A percentile compares a stretch with the other conserved stretches of the same genome.
phyloP scores from a whole-genome alignment of 805 yeast species.

The Hagleromyces aurorensis region DNA sequence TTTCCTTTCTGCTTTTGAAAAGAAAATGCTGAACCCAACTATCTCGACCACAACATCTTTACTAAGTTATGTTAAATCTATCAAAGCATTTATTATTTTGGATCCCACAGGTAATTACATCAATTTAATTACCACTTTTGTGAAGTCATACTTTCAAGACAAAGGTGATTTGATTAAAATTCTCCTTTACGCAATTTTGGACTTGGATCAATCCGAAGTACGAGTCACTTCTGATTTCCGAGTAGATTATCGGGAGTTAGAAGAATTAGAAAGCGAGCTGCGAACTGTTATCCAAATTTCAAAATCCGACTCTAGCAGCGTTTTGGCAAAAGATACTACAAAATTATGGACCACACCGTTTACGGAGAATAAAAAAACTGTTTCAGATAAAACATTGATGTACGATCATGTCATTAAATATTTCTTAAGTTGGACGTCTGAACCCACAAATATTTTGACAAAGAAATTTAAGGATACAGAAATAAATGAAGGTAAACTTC shows the following conservation, averaged over 20 bases:
- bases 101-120: conserved; percentile 83
- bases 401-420: conserved; percentile 16
- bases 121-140: conserved; percentile 71
- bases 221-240: conserved; percentile 1
- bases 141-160: conserved; percentile 60
- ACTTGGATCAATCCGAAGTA: conserved; percentile 24
- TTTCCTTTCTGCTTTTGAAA: conserved; percentile 17
- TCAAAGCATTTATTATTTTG: conserved; percentile 61
- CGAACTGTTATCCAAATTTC: no score
- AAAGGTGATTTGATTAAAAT: conserved; percentile 65
- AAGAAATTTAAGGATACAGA: conserved; percentile 6
- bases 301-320: no score
- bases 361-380: neutral
- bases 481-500: conserved; percentile 11
- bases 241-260: neutral
- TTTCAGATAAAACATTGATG: conserved; percentile 1
- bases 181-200: conserved; percentile 65
- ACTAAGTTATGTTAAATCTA: conserved; percentile 58
- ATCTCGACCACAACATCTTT: conserved; percentile 69
- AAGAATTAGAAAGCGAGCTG: no score
- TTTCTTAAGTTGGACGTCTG: conserved; percentile 25
- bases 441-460: conserved; percentile 13
- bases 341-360: neutral
- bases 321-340: no score
- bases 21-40: conserved; percentile 62